Evolutionary conservation across 2,329 filamentous ascomycete genomes (phyloP).

Genomic region (Coniella vitis): DNA sequence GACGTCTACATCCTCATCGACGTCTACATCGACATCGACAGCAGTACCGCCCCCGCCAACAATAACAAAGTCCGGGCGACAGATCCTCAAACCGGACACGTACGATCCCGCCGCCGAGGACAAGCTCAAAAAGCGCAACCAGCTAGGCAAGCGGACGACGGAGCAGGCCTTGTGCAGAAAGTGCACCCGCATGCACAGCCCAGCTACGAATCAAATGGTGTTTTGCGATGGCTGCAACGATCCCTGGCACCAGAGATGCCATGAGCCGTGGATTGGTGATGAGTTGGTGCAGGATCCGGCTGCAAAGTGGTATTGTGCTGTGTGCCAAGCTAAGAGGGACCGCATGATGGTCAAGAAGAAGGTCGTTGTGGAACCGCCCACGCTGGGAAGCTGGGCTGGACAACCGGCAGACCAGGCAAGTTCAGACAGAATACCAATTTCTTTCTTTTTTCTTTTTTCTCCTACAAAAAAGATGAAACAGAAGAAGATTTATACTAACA

Average conservation of each 20-base stretch:
- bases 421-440: background rate
- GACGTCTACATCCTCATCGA: too few relatives aligned
- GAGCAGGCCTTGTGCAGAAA: constrained; percentile 61
- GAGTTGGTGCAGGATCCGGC: constrained; percentile 60
- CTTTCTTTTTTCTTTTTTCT: too few relatives aligned
- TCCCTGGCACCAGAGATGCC: constrained; percentile 76
- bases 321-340: constrained; percentile 46
- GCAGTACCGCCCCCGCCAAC: constrained; percentile 51
- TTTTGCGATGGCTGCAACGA: constrained; percentile 78
- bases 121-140: constrained; percentile 31
- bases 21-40: too few relatives aligned
- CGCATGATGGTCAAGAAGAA: constrained; percentile 16
- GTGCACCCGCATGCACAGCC: constrained; percentile 66
- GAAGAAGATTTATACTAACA: too few relatives aligned
- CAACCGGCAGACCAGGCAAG: constrained; percentile 33
- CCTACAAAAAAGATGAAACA: too few relatives aligned
- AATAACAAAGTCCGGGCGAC: constrained; percentile 69
- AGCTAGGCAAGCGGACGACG: constrained; percentile 51
- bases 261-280: constrained; percentile 67
- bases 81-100: constrained; percentile 58
- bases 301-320: constrained; percentile 64
- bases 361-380: constrained; percentile 17
- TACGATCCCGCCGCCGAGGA: constrained; percentile 52
- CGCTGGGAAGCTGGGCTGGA: constrained; percentile 26
- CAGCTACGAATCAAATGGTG: constrained; percentile 70